These are phyloP conservation scores for Fusarium protoensiforme DNA, from an alignment of 2,329 filamentous ascomycete genomes.

Conservation along the genomic window DNA sequence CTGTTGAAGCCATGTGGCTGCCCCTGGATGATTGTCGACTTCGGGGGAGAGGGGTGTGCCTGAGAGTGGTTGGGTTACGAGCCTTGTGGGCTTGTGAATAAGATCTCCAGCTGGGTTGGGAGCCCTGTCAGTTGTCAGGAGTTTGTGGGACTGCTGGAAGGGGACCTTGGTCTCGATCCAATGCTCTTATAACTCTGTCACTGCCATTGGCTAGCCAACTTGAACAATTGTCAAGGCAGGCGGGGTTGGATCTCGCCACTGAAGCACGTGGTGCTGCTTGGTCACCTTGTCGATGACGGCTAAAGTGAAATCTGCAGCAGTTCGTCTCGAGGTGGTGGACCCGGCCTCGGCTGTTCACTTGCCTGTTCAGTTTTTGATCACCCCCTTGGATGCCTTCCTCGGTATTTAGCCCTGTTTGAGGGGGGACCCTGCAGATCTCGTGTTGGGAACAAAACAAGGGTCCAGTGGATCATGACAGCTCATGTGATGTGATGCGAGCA, in stretches of 20 bases:
- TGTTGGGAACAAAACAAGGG: neutral
- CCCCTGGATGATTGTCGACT: neutral
- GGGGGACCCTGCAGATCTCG: neutral
- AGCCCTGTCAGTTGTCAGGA: neutral
- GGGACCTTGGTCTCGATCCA: neutral
- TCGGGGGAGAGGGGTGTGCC: neutral
- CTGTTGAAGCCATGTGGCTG: constrained; percentile 7
- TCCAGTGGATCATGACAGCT: neutral
- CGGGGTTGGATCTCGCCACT: neutral
- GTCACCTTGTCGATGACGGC: neutral
- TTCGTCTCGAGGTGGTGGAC: neutral
- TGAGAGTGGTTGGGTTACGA: constrained; percentile 16
- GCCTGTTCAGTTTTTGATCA: neutral
- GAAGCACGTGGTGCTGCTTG: neutral
- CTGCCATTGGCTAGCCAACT: constrained; percentile 6
- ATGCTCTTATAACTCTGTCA: neutral
- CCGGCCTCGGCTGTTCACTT: neutral
- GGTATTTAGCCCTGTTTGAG: neutral
- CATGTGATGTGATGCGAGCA: neutral
- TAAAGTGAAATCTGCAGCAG: neutral
- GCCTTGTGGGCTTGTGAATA: constrained; percentile 10
- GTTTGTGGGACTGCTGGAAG: constrained; percentile 1
- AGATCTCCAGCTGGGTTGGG: neutral
- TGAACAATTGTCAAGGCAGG: neutral
- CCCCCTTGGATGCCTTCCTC: neutral